A percentile compares a stretch with the other conserved stretches of the same genome.
phyloP scores from a whole-genome alignment of 306 rosid genomes.

The Fagus crenata region DNA sequence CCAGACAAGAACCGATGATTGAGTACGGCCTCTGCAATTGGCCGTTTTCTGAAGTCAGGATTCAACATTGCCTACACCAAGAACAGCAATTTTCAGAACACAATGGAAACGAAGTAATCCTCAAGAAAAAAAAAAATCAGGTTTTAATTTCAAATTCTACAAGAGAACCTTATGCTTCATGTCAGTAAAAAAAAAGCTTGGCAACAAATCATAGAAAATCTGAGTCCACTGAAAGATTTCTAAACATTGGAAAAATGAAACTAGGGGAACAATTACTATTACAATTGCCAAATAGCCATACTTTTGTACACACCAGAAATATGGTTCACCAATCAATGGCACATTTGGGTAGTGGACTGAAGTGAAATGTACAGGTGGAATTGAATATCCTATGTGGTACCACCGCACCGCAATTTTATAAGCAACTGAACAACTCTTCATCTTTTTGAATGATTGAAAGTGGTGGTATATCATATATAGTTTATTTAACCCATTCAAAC shows the following conservation, averaged over 20 bases:
- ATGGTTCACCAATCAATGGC: not conserved
- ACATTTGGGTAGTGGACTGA: not conserved
- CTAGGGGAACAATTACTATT: not conserved
- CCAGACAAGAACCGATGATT: slow-evolving; percentile 67
- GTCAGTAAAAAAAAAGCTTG: not conserved
- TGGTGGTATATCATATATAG: not conserved
- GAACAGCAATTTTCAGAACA: slow-evolving; percentile 15
- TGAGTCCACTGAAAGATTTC: not conserved
- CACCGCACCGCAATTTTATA: not conserved
- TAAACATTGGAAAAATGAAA: not conserved
- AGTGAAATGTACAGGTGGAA: not conserved
- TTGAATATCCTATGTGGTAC: not conserved
- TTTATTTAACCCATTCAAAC: not conserved
- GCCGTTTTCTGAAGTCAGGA: slow-evolving; percentile 79
- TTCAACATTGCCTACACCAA: slow-evolving; percentile 75
- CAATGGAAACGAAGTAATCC: not conserved
- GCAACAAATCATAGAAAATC: not conserved
- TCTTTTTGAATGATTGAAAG: not conserved
- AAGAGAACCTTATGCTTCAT: not conserved
- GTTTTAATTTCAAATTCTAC: not conserved
- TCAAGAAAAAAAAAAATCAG: not conserved
- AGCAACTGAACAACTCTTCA: not conserved
- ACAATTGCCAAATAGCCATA: not conserved
- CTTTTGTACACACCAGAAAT: not conserved
- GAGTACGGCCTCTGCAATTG: slow-evolving; percentile 70